phyloP scores from a whole-genome alignment of 805 yeast species.

The Yamadazyma endophytica region DNA sequence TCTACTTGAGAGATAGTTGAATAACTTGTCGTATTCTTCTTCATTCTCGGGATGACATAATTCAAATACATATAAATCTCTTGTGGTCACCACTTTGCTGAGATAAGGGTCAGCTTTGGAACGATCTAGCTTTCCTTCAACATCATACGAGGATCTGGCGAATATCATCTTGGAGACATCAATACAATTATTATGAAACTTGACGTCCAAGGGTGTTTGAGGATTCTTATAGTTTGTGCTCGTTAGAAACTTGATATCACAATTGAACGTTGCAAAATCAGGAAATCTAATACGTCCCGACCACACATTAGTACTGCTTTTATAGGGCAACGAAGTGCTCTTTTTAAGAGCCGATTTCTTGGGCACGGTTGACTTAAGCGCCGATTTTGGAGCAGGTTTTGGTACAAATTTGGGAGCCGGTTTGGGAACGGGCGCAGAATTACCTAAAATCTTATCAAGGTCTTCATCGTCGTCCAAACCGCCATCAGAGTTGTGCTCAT shows the following conservation, averaged over 20 bases:
- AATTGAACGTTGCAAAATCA: constrained; percentile 44
- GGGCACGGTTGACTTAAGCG: constrained; percentile 5
- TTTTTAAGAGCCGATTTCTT: constrained; percentile 10
- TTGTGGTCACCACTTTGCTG: constrained; percentile 38
- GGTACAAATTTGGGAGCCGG: constrained; percentile 1
- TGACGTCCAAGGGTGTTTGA: constrained; percentile 12
- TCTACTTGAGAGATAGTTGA: constrained; percentile 42
- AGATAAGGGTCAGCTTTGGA: constrained; percentile 56
- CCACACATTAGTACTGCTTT: constrained; percentile 32
- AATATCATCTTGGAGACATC: constrained; percentile 27
- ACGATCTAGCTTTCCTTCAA: constrained; percentile 63
- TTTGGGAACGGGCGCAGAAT: constrained; percentile 5
- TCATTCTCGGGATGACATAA: constrained; percentile 22
- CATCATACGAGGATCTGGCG: constrained; percentile 25
- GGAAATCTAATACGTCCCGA: constrained; percentile 46
- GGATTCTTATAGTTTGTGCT: constrained; percentile 23
- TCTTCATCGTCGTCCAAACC: constrained; percentile 30
- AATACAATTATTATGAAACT: constrained; percentile 20
- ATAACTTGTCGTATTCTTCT: constrained; percentile 26
- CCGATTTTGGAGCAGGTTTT: constrained; percentile 4
- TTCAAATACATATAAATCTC: constrained; percentile 52
- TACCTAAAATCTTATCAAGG: constrained; percentile 27
- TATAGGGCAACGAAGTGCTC: constrained; percentile 7
- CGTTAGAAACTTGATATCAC: constrained; percentile 31
- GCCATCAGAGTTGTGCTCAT: constrained; percentile 12